Evolutionary conservation across 345 rosid genomes (phyloP).

Genomic region (Acer yangbiense): DNA sequence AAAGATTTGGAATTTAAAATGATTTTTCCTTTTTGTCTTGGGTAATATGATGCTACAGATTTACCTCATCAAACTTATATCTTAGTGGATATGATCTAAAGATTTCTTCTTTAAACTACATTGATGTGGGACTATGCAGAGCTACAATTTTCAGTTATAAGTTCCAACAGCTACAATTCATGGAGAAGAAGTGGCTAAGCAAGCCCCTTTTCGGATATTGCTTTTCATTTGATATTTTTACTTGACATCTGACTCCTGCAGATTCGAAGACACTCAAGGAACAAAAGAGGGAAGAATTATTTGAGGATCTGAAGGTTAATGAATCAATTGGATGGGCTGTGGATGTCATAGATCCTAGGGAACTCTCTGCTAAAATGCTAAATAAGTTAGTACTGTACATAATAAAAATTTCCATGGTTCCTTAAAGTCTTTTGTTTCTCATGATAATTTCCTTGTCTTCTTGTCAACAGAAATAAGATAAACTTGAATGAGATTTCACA

Average conservation of each 20-base stretch:
- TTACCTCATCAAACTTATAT: no score
- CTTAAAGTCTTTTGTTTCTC: not conserved
- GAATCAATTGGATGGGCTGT: constrained; percentile 91
- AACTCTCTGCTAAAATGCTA: constrained; percentile 93
- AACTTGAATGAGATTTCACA: constrained; percentile 93
- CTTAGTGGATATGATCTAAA: no score
- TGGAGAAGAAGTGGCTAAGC: not conserved
- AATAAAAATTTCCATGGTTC: not conserved
- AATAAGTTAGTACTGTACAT: constrained; percentile 51
- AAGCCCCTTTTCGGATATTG: not conserved
- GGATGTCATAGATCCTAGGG: constrained; percentile 93
- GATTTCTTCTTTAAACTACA: not conserved
- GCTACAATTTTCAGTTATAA: not conserved
- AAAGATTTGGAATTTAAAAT: no score
- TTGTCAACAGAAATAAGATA: constrained; percentile 63
- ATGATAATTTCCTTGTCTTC: constrained; percentile 6
- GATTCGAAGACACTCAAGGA: constrained; percentile 97
- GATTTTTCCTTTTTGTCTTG: no score
- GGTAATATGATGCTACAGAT: no score
- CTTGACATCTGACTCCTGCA: constrained; percentile 23
- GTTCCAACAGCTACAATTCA: not conserved
- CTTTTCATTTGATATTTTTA: not conserved
- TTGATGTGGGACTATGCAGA: not conserved
- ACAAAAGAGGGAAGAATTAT: constrained; percentile 87
- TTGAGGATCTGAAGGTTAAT: constrained; percentile 68